A percentile compares a stretch with the other conserved stretches of the same genome.
Evolutionary conservation across 177 flowering plant genomes (phyloP).

Genomic region (Tripterygium wilfordii): DNA sequence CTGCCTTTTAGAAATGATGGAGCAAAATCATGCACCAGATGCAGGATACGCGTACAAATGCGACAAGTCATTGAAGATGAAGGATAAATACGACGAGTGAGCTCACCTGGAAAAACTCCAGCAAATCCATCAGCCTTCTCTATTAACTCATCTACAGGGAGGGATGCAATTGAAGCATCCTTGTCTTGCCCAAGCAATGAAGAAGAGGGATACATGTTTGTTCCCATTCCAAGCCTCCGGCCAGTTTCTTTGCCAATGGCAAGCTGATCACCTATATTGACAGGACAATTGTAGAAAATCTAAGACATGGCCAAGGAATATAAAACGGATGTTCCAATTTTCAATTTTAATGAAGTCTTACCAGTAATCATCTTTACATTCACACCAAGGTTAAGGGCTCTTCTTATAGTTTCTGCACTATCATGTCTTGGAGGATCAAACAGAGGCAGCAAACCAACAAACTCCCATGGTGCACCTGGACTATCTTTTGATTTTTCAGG

Average conservation of each 20-base stretch:
- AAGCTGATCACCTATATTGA: slow-evolving; percentile 77
- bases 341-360: slow-evolving; percentile 8
- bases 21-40: too few species aligned
- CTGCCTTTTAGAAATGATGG: too few species aligned
- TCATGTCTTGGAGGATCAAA: slow-evolving; percentile 98
- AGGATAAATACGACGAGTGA: too few species aligned
- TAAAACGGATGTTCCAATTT: too few species aligned
- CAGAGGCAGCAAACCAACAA: slow-evolving; percentile 80
- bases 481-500: slow-evolving; percentile 80
- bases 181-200: slow-evolving; percentile 76
- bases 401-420: slow-evolving; percentile 86
- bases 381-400: slow-evolving; percentile 88
- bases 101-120: slow-evolving; percentile 87
- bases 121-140: slow-evolving; percentile 99
- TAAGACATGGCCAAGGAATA: background rate
- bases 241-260: slow-evolving; percentile 98
- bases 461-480: slow-evolving; percentile 74
- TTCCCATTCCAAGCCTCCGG: slow-evolving; percentile 96
- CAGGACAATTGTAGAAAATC: background rate
- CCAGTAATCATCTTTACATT: slow-evolving; percentile 98
- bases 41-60: too few species aligned
- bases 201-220: slow-evolving; percentile 99
- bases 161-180: slow-evolving; percentile 63
- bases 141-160: slow-evolving; percentile 90
- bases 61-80: too few species aligned